These are phyloP conservation scores for Passalora sequoiae DNA, from an alignment of 2,329 filamentous ascomycete species.

Conservation along the genomic window DNA sequence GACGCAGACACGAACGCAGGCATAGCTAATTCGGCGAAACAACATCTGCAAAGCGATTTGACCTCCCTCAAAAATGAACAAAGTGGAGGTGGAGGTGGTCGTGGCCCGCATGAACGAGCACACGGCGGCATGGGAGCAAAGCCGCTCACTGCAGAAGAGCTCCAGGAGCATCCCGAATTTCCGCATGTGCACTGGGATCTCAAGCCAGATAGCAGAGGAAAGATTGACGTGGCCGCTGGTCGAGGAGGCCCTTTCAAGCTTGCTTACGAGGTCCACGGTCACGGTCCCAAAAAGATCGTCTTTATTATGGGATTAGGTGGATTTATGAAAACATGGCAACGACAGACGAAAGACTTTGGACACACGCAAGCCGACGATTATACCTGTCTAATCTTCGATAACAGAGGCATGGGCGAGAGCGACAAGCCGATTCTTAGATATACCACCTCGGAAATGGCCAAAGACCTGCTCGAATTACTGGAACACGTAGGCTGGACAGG, in stretches of 20 bases:
- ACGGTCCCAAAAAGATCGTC: slow-evolving; percentile 65
- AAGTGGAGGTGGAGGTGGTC: too few species aligned
- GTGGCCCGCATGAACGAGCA: slow-evolving; percentile 18
- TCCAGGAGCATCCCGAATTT: slow-evolving; percentile 62
- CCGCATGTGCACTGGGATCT: slow-evolving; percentile 64
- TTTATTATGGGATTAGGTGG: slow-evolving; percentile 77
- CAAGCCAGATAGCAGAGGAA: slow-evolving; percentile 58
- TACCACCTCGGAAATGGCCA: slow-evolving; percentile 79
- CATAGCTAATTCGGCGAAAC: background rate
- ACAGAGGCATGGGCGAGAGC: slow-evolving; percentile 75
- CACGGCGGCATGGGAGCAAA: slow-evolving; percentile 16
- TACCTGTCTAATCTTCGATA: slow-evolving; percentile 73
- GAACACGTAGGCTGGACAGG: slow-evolving; percentile 65
- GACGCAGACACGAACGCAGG: slow-evolving; percentile 11
- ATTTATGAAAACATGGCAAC: slow-evolving; percentile 67
- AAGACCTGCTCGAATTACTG: slow-evolving; percentile 65
- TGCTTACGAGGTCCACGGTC: slow-evolving; percentile 74
- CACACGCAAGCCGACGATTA: slow-evolving; percentile 64
- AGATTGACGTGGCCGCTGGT: slow-evolving; percentile 58
- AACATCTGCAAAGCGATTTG: slow-evolving; percentile 4
- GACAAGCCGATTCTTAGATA: slow-evolving; percentile 74
- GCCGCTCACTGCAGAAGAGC: slow-evolving; percentile 52
- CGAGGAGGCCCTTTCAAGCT: slow-evolving; percentile 73
- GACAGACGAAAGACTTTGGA: slow-evolving; percentile 76
- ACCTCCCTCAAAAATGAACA: slow-evolving; percentile 4